Percentiles rank a stretch among this genome's conserved stretches.
phyloP scores from a whole-genome alignment of 192 early-diverging fungal species.

The Physocladia obscura region DNA sequence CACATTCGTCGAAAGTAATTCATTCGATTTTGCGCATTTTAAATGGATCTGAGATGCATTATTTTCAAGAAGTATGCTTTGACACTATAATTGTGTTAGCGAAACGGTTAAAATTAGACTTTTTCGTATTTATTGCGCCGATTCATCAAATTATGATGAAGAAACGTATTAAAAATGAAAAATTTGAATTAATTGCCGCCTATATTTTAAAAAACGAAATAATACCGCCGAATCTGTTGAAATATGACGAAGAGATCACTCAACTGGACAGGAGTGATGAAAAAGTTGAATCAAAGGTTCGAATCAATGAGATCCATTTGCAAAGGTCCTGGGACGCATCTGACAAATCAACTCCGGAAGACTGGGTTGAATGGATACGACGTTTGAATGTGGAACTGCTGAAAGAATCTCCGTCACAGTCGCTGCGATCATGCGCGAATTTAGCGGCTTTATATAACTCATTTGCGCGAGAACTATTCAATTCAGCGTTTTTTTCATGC shows the following conservation, averaged over 20 bases:
- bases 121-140: no score
- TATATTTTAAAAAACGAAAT: not conserved
- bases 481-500: constrained; percentile 86
- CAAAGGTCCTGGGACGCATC: constrained; percentile 75
- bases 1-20: constrained; percentile 74
- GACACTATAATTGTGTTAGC: constrained; percentile 1
- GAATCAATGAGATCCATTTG: constrained; percentile 67
- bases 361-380: constrained; percentile 88
- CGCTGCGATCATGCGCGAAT: constrained; percentile 74
- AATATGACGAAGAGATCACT: not conserved
- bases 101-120: not conserved
- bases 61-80: constrained; percentile 70
- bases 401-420: constrained; percentile 82
- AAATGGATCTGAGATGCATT: constrained; percentile 59
- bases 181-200: not conserved
- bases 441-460: constrained; percentile 69
- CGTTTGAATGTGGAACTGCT: constrained; percentile 77
- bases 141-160: not conserved
- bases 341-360: constrained; percentile 76
- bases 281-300: constrained; percentile 54
- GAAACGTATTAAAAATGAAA: not conserved
- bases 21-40: constrained; percentile 52
- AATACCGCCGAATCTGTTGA: not conserved
- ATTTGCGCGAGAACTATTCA: constrained; percentile 77
- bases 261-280: constrained; percentile 1